Percentiles rank a stretch among this genome's conserved stretches.
These are phyloP conservation scores for Calonectria crousiana DNA, from an alignment of 2,329 filamentous ascomycete species.

Conservation along the genomic window DNA sequence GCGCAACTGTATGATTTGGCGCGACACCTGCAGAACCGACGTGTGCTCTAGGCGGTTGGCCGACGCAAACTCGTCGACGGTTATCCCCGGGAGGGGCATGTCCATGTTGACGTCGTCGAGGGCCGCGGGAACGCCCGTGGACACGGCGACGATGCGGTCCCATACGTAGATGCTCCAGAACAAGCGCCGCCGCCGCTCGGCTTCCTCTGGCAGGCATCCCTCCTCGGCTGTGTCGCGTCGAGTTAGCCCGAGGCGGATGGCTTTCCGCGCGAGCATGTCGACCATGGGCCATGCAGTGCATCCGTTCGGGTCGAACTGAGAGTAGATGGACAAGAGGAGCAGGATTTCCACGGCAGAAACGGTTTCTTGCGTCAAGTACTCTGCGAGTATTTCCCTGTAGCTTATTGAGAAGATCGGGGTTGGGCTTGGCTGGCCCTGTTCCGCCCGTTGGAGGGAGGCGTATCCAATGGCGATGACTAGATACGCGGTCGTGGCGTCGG, in stretches of 20 bases:
- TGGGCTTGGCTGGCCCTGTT: slow-evolving; percentile 47
- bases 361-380: slow-evolving; percentile 48
- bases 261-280: slow-evolving; percentile 50
- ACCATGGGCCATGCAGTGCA: slow-evolving; percentile 52
- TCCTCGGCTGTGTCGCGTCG: slow-evolving; percentile 42
- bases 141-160: slow-evolving; percentile 56
- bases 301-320: slow-evolving; percentile 53
- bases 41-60: slow-evolving; percentile 49
- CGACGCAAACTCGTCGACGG: slow-evolving; percentile 55
- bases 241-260: slow-evolving; percentile 49
- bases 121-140: slow-evolving; percentile 51
- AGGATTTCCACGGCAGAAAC: slow-evolving; percentile 53
- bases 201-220: slow-evolving; percentile 35
- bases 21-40: slow-evolving; percentile 53
- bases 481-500: slow-evolving; percentile 47
- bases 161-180: slow-evolving; percentile 58
- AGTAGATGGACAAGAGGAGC: slow-evolving; percentile 53
- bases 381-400: slow-evolving; percentile 52
- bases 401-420: slow-evolving; percentile 46
- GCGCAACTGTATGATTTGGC: slow-evolving; percentile 56
- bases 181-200: slow-evolving; percentile 50
- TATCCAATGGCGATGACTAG: slow-evolving; percentile 58
- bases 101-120: slow-evolving; percentile 51
- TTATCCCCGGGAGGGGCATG: slow-evolving; percentile 55
- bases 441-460: slow-evolving; percentile 54